Percentiles rank a stretch among this genome's conserved stretches.
Evolutionary conservation across 2,329 filamentous ascomycete genomes (phyloP).

Genomic region (Pyrenochaeta sp.): DNA sequence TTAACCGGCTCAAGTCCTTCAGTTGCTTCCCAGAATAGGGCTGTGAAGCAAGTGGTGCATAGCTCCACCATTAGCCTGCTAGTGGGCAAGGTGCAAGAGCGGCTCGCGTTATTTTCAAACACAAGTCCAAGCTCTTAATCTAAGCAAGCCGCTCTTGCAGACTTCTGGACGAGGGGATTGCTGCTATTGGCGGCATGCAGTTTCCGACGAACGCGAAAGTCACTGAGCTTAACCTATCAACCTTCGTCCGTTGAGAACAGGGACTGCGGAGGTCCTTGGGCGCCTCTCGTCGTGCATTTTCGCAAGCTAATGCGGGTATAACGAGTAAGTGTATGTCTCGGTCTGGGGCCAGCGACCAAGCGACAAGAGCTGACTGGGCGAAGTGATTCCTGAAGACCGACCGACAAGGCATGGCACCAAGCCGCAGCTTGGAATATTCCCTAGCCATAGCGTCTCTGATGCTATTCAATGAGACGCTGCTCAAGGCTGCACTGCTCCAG

Average conservation of each 20-base stretch:
- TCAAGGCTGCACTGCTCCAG: conserved; percentile 46
- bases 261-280: conserved; percentile 30
- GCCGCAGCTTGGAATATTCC: conserved; percentile 55
- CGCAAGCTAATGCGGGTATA: background rate
- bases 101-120: conserved; percentile 12
- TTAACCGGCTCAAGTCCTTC: background rate
- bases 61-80: background rate
- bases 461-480: no score
- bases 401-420: conserved; percentile 53
- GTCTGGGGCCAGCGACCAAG: no score
- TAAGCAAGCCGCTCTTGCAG: conserved; percentile 46
- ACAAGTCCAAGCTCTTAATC: conserved; percentile 17
- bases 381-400: conserved; percentile 10
- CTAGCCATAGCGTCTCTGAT: no score
- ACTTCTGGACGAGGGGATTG: conserved; percentile 47
- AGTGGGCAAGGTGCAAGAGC: conserved; percentile 11
- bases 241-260: conserved; percentile 35
- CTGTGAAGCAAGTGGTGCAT: background rate
- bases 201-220: conserved; percentile 28
- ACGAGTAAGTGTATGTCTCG: background rate
- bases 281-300: conserved; percentile 26
- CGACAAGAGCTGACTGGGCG: conserved; percentile 1
- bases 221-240: conserved; percentile 39
- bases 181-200: conserved; percentile 31
- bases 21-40: background rate